A percentile compares a stretch with the other conserved stretches of the same genome.
Conservation (phyloP, 2,329 filamentous ascomycete genomes). For the Penicillium sp. region DNA sequence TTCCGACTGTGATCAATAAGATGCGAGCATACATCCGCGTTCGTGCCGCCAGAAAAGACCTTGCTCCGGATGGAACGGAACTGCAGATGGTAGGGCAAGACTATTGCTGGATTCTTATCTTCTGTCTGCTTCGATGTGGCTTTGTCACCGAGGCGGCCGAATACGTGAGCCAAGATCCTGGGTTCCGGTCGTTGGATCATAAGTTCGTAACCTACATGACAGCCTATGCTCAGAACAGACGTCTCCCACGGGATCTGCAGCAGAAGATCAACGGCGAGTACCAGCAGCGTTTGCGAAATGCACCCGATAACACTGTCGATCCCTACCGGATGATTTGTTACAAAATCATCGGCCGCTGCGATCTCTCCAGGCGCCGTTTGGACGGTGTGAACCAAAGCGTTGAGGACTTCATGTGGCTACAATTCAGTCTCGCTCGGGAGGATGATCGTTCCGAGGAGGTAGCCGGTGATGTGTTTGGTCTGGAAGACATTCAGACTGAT, state of each 20-base stretch:
- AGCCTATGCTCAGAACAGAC: conserved; percentile 73
- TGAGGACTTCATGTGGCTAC: conserved; percentile 64
- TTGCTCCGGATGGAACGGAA: conserved; percentile 73
- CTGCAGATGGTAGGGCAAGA: conserved; percentile 75
- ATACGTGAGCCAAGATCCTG: conserved; percentile 74
- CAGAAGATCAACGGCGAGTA: conserved; percentile 88
- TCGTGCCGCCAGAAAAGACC: conserved; percentile 70
- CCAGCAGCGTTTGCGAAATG: conserved; percentile 74
- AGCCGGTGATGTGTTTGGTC: conserved; percentile 57
- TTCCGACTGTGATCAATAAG: conserved; percentile 82
- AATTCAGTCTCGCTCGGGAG: conserved; percentile 59
- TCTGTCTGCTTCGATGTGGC: conserved; percentile 81
- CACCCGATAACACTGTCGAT: conserved; percentile 80
- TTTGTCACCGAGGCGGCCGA: conserved; percentile 76
- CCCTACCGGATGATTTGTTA: conserved; percentile 97
- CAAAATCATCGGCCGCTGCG: conserved; percentile 84
- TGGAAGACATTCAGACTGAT: conserved; percentile 67
- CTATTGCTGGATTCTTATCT: conserved; percentile 89
- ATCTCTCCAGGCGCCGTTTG: conserved; percentile 53
- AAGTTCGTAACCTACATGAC: conserved; percentile 85
- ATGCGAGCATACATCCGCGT: conserved; percentile 88
- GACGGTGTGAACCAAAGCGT: conserved; percentile 56
- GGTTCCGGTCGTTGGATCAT: conserved; percentile 85
- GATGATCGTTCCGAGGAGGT: conserved; percentile 57
- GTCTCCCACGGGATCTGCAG: conserved; percentile 72